Evolutionary conservation across 768 basidiomycete species (phyloP).

Genomic region (Suillus clintonianus): DNA sequence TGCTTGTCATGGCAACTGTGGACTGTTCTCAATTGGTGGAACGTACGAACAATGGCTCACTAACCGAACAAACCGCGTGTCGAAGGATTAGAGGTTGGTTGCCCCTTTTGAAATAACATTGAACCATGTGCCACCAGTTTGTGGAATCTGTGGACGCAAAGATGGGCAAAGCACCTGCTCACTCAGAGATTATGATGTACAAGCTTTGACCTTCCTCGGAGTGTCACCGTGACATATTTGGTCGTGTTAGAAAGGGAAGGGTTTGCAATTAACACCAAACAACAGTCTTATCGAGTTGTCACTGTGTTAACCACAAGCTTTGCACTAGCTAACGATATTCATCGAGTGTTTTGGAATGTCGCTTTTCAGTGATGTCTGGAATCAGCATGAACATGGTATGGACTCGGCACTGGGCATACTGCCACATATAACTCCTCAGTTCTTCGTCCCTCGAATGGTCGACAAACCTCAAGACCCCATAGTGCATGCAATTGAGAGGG

Average conservation of each 20-base stretch:
- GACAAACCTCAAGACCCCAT: slow-evolving; percentile 81
- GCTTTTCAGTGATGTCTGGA: background rate
- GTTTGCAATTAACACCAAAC: background rate
- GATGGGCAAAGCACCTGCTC: background rate
- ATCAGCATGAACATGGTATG: background rate
- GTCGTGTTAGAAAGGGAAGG: background rate
- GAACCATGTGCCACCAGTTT: background rate
- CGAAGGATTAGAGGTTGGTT: background rate
- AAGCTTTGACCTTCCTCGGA: background rate
- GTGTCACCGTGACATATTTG: background rate
- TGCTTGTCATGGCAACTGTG: background rate
- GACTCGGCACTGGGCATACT: slow-evolving; percentile 29
- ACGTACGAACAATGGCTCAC: background rate
- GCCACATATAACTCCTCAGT: slow-evolving; percentile 44
- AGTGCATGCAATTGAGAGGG: slow-evolving; percentile 51
- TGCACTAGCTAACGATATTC: background rate
- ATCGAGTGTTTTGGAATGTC: background rate
- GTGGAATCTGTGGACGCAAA: background rate
- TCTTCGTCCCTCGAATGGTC: slow-evolving; percentile 66
- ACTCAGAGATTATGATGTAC: background rate
- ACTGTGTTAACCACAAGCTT: too few relatives aligned
- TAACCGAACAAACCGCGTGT: background rate
- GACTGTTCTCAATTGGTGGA: background rate
- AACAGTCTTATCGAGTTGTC: background rate
- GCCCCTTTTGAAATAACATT: background rate